A percentile compares a stretch with the other conserved stretches of the same genome.
Conservation (phyloP, 495 filamentous ascomycete genomes). For the Cairneyella variabilis region DNA sequence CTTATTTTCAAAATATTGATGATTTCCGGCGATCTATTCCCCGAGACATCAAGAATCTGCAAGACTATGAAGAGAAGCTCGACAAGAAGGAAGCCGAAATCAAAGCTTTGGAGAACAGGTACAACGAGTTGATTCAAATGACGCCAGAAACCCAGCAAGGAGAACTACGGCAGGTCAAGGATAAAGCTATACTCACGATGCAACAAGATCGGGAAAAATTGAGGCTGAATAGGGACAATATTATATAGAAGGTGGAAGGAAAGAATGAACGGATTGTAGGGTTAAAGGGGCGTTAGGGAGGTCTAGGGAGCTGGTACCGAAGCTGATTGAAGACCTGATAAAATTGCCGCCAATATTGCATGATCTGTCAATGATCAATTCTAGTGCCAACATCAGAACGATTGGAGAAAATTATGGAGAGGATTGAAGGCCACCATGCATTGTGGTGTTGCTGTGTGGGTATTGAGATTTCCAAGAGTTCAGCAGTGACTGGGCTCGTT, state of each 20-base stretch:
- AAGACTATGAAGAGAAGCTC: not conserved
- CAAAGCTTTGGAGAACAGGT: not conserved
- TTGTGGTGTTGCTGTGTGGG: too few relatives aligned
- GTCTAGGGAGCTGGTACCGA: not conserved
- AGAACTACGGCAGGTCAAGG: not conserved
- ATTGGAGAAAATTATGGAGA: too few relatives aligned
- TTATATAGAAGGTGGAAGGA: not conserved
- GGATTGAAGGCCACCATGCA: too few relatives aligned
- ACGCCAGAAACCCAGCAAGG: not conserved
- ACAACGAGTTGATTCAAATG: conserved; percentile 1
- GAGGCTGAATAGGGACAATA: not conserved
- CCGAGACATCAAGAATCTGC: not conserved
- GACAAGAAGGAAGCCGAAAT: conserved; percentile 3
- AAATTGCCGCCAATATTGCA: not conserved
- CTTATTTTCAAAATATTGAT: not conserved
- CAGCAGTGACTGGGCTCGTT: too few relatives aligned
- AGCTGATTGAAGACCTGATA: not conserved
- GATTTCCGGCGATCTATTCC: not conserved
- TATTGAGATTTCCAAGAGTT: too few relatives aligned
- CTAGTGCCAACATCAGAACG: too few relatives aligned
- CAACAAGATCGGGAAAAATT: not conserved
- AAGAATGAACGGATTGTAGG: not conserved
- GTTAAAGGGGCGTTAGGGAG: not conserved
- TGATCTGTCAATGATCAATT: too few relatives aligned
- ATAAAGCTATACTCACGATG: conserved; percentile 1